A percentile compares a stretch with the other conserved stretches of the same genome.
Evolutionary conservation across 345 rosid species (phyloP).

Genomic region (Eucalyptus polyanthemos): DNA sequence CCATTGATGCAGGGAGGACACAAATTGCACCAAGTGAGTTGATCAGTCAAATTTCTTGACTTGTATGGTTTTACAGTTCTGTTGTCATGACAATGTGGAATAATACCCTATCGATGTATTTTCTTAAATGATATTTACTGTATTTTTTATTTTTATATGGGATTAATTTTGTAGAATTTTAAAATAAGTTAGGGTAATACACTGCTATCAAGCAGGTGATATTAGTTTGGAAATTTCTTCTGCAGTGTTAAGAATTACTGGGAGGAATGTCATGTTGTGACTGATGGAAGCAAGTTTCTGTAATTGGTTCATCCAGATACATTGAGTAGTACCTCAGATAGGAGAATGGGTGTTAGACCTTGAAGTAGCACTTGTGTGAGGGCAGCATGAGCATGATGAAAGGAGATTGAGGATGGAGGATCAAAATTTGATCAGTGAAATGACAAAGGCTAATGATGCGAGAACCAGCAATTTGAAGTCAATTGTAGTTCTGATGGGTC

Average conservation of each 20-base stretch:
- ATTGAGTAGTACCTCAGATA: not conserved
- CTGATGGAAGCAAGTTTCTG: not conserved
- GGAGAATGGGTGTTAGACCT: not conserved
- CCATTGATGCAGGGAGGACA: constrained; percentile 97
- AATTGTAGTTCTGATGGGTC: not conserved
- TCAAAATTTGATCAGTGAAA: not conserved
- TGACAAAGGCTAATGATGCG: not conserved
- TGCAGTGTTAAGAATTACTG: not conserved
- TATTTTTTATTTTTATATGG: not conserved
- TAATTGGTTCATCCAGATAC: not conserved
- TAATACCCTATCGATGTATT: not conserved
- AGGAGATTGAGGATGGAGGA: not conserved
- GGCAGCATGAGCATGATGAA: not conserved
- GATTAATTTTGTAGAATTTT: not conserved
- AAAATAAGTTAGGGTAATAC: not conserved
- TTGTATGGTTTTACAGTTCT: not conserved
- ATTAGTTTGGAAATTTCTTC: not conserved
- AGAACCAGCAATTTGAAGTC: not conserved
- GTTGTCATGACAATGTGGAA: not conserved
- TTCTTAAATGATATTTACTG: not conserved
- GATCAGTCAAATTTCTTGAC: not conserved
- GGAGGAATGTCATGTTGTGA: not conserved
- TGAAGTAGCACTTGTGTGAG: not conserved
- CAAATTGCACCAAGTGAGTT: constrained; percentile 98
- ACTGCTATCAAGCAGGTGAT: not conserved